These are phyloP conservation scores for Simmondsia chinensis DNA, from an alignment of 148 eudicot genomes.

Conservation along the genomic window DNA sequence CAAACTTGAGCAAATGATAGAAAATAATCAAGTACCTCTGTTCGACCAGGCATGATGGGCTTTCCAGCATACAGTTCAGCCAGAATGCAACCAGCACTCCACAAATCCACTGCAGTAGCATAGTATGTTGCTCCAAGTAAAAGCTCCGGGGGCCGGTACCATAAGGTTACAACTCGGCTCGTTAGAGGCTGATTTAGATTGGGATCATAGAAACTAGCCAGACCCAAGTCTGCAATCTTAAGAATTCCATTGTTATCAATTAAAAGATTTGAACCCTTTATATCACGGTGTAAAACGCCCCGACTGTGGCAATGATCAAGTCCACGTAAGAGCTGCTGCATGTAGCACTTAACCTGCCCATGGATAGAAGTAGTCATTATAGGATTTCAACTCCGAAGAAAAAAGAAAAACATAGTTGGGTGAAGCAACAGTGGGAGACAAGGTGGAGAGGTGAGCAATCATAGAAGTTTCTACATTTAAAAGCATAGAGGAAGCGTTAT, in stretches of 20 bases:
- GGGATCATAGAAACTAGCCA: slow-evolving; percentile 69
- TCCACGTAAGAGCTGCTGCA: slow-evolving; percentile 73
- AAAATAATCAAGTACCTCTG: slow-evolving; percentile 45
- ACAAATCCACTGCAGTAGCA: slow-evolving; percentile 70
- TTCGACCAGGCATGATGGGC: slow-evolving; percentile 89
- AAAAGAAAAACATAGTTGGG: no score
- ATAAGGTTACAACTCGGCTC: slow-evolving; percentile 85
- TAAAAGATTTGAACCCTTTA: slow-evolving; percentile 79
- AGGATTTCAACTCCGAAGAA: no score
- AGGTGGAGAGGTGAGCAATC: no score
- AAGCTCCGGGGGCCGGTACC: slow-evolving; percentile 92
- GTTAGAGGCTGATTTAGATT: slow-evolving; percentile 54
- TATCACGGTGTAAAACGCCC: slow-evolving; percentile 71
- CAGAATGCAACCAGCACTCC: slow-evolving; percentile 89
- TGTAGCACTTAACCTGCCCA: slow-evolving; percentile 75
- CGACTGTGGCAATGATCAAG: slow-evolving; percentile 81
- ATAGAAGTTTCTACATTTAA: no score
- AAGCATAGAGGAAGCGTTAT: no score
- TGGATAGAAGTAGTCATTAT: neutral
- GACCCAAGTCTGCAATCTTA: slow-evolving; percentile 88
- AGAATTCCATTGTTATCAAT: slow-evolving; percentile 67
- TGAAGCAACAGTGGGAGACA: no score
- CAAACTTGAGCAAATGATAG: neutral
- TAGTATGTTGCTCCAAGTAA: slow-evolving; percentile 78
- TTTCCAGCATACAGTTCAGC: slow-evolving; percentile 80